Evolutionary conservation across 306 rosid genomes (phyloP), one percentile per base, ranked within the genome.

Genomic region (Castanospermum australe): DNA sequence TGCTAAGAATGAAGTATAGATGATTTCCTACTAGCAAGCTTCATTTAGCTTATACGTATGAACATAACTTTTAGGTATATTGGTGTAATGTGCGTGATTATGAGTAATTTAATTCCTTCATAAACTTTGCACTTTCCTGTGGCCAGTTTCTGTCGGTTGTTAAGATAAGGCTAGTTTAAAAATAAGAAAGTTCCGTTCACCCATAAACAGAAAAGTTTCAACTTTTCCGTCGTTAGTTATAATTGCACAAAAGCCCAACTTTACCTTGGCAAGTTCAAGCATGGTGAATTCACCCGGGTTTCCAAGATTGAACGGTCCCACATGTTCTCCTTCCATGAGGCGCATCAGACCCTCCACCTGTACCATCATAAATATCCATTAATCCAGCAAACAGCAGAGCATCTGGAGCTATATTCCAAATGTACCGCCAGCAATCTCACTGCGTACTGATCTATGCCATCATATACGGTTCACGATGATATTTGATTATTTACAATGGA

Each of bases 261-360:
- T 78, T 84, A 95, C 99, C 92, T 90, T 91, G 73, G 99, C 99
- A 71, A 95, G 99, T 82, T 95, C 98, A 62, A 95, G 98, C 99
- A 95, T 95, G 66, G 99, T 95, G 86, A 95, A 95, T 91, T 95
- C 99, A 76, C 99, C 99, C 0, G 99, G 99, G 32, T 95, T 95
- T 25, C 99, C 99, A 1, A 95, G 98, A 81, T 95, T 95, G 87
- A 95, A 95, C 55, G 99, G 99, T 61, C 99, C 99, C 24, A 93
- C 97, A 41, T 95, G 98, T 84, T 95, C 98, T 61, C 99, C 99
- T 87, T 93, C 99, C 99, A 95, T 95, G 4, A 95, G 94, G 61
- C 98, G 91, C 86, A 95, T 95, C 74, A 95, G 84, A 84, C 99
- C 99, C 86, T 95, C 99, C 79, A 95, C 99, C 99, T 95, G 41